phyloP scores from a whole-genome alignment of 257 asterid species.

The Gentiana dahurica region DNA sequence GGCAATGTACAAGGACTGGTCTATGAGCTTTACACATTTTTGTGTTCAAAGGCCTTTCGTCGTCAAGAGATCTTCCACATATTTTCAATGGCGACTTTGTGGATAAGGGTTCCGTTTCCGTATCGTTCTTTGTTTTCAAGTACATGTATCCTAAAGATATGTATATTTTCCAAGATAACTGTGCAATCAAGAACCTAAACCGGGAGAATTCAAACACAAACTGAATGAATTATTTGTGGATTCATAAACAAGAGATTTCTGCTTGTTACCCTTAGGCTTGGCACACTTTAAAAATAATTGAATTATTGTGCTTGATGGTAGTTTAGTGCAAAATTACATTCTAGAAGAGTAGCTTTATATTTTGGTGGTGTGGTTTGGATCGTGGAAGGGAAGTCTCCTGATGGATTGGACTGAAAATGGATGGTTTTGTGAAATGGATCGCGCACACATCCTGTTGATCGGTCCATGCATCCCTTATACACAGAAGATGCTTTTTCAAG shows the following conservation, averaged over 20 bases:
- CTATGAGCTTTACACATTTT: slow-evolving; percentile 86
- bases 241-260: slow-evolving; percentile 91
- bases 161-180: slow-evolving; percentile 87
- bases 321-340: too few relatives aligned
- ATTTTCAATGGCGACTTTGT: slow-evolving; percentile 98
- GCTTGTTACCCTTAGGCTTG: slow-evolving; percentile 62
- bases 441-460: too few relatives aligned
- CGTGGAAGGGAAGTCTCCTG: too few relatives aligned
- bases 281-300: slow-evolving; percentile 78
- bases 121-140: slow-evolving; percentile 89
- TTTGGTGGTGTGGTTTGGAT: too few relatives aligned
- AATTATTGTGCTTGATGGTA: slow-evolving; percentile 84
- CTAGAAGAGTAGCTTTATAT: too few relatives aligned
- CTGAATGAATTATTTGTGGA: slow-evolving; percentile 80
- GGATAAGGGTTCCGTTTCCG: slow-evolving; percentile 94
- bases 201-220: slow-evolving; percentile 96
- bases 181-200: slow-evolving; percentile 98
- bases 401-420: too few relatives aligned
- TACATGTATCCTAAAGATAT: slow-evolving; percentile 97
- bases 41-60: slow-evolving; percentile 97
- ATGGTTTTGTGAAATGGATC: too few relatives aligned
- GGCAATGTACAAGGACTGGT: slow-evolving; percentile 99
- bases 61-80: slow-evolving; percentile 81
- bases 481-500: too few relatives aligned
- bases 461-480: too few relatives aligned